These are phyloP conservation scores for Daedalea quercina DNA, from an alignment of 768 basidiomycete species.

Conservation along the genomic window DNA sequence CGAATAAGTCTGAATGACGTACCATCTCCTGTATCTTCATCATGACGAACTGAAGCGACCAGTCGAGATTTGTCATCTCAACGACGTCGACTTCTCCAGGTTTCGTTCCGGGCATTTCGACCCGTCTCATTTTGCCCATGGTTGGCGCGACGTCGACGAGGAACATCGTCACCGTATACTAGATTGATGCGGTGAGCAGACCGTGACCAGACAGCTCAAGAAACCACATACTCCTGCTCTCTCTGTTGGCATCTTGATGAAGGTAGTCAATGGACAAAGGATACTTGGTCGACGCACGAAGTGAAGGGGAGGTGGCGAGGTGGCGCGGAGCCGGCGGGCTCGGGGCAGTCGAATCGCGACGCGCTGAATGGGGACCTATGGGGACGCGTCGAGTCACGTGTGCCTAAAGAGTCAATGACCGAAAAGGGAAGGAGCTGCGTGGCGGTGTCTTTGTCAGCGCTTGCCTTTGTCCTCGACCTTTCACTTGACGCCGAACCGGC, in stretches of 20 bases:
- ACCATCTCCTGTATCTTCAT: constrained; percentile 92
- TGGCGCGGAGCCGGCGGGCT: neutral
- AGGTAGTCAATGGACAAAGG: neutral
- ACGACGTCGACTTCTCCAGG: constrained; percentile 42
- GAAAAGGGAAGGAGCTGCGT: neutral
- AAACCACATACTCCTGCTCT: constrained; percentile 60
- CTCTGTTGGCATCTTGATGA: constrained; percentile 61
- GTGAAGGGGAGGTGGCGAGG: constrained; percentile 3
- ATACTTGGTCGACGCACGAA: constrained; percentile 1
- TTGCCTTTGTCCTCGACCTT: constrained; percentile 1
- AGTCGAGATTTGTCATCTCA: constrained; percentile 74
- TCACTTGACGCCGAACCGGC: neutral
- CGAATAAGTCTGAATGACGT: neutral
- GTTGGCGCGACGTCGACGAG: constrained; percentile 83
- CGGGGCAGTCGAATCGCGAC: neutral
- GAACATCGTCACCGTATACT: constrained; percentile 88
- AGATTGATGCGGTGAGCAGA: too few relatives aligned
- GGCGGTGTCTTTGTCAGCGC: constrained; percentile 9
- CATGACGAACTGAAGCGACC: constrained; percentile 81
- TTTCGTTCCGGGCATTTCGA: constrained; percentile 46
- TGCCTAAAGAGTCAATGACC: neutral
- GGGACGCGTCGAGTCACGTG: constrained; percentile 1
- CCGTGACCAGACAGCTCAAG: neutral
- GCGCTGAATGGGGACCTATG: neutral
- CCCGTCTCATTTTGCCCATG: constrained; percentile 62